phyloP scores from a whole-genome alignment of 2,329 filamentous ascomycete species.

The Herpotrichia juniperi region DNA sequence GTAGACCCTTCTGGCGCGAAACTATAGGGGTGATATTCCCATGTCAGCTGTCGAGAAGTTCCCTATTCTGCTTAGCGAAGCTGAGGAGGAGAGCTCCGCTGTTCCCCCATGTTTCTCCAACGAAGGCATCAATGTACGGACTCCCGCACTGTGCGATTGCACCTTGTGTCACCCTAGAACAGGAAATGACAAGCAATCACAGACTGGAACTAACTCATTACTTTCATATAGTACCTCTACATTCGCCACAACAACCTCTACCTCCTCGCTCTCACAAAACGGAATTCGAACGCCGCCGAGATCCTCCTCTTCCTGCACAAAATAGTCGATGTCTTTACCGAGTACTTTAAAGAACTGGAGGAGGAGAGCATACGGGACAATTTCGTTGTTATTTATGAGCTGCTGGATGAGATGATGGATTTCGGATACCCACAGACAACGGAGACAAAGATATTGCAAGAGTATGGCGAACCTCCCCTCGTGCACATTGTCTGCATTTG shows the following conservation, averaged over 20 bases:
- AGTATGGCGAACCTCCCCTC: slow-evolving; percentile 55
- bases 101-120: slow-evolving; percentile 98
- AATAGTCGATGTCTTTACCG: slow-evolving; percentile 97
- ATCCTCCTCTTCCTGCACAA: slow-evolving; percentile 98
- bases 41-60: slow-evolving; percentile 99
- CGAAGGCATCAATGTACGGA: slow-evolving; percentile 91
- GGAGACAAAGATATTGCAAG: slow-evolving; percentile 96
- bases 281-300: slow-evolving; percentile 98
- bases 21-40: slow-evolving; percentile 97
- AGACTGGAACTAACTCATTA: slow-evolving; percentile 5
- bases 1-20: slow-evolving; percentile 95
- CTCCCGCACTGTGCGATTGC: slow-evolving; percentile 1
- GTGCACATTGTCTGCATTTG: background rate
- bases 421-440: slow-evolving; percentile 99
- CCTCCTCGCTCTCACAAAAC: slow-evolving; percentile 95
- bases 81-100: slow-evolving; percentile 97
- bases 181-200: background rate
- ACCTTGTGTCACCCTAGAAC: background rate
- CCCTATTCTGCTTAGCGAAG: slow-evolving; percentile 91
- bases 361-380: slow-evolving; percentile 99
- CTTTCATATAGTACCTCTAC: slow-evolving; percentile 79
- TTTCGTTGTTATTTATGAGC: slow-evolving; percentile 98
- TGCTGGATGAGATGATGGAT: slow-evolving; percentile 99
- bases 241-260: slow-evolving; percentile 99
- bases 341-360: slow-evolving; percentile 99